Evolutionary conservation across 1,284 basidiomycete genomes (phyloP).

Genomic region (Coriolopsis trogii): DNA sequence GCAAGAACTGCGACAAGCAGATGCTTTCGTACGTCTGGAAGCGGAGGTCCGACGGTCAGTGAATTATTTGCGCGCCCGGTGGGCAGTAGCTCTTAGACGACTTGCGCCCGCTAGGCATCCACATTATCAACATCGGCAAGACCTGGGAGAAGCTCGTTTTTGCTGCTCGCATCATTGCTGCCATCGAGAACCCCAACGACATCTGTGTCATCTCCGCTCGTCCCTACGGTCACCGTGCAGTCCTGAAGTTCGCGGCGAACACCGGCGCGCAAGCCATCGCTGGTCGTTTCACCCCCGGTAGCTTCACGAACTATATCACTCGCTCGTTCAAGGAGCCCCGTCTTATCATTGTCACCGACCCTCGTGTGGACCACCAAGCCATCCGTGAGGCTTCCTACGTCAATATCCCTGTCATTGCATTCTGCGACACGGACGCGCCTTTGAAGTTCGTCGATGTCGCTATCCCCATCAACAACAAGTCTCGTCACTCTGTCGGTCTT

Average conservation of each 20-base stretch:
- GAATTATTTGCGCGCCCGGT: slow-evolving; percentile 6
- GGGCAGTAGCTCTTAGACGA: slow-evolving; percentile 22
- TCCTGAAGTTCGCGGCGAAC: slow-evolving; percentile 97
- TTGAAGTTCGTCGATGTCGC: slow-evolving; percentile 98
- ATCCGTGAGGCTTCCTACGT: slow-evolving; percentile 99
- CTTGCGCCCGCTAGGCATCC: slow-evolving; percentile 67
- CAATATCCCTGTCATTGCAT: slow-evolving; percentile 99
- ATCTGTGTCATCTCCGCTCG: slow-evolving; percentile 98
- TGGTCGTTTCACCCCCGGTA: slow-evolving; percentile 98
- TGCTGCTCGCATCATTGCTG: slow-evolving; percentile 92
- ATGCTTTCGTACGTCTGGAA: slow-evolving; percentile 99
- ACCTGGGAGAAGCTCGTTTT: slow-evolving; percentile 99
- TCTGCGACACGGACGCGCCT: slow-evolving; percentile 98
- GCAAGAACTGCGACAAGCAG: slow-evolving; percentile 99
- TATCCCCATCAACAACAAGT: slow-evolving; percentile 99
- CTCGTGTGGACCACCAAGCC: slow-evolving; percentile 99
- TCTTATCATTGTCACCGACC: slow-evolving; percentile 97
- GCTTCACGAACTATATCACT: slow-evolving; percentile 99
- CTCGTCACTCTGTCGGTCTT: slow-evolving; percentile 94
- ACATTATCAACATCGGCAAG: slow-evolving; percentile 98
- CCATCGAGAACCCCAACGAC: slow-evolving; percentile 97
- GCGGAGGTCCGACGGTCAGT: slow-evolving; percentile 89
- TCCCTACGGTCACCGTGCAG: slow-evolving; percentile 98
- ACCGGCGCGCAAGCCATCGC: slow-evolving; percentile 99
- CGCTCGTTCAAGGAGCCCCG: slow-evolving; percentile 99